Evolutionary conservation across 2,329 filamentous ascomycete genomes (phyloP), one percentile per base, ranked within the genome.

Genomic region (Fusarium duplospermum): DNA sequence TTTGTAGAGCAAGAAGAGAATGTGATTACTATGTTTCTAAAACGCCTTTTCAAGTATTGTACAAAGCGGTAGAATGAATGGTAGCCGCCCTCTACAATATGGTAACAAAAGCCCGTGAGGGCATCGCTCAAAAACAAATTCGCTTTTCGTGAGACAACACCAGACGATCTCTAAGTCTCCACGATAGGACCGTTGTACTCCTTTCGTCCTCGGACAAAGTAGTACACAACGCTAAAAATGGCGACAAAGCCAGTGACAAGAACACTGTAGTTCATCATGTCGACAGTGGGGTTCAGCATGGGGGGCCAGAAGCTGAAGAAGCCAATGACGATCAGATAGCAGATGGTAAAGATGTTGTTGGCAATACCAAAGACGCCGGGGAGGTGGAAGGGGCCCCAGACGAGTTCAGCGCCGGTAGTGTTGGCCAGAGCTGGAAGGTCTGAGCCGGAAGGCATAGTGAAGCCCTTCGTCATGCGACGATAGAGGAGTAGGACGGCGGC

Each of bases 231-330:
- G 56, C 84, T 86, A 56, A 88, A 86, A 1, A 86, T 74, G 5
- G 85, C 71, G 1, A 85, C 81, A 0, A 77, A 79, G 0, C 81
- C 84, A 18, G 85, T 86, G 0, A 88, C 82, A 3, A 88, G 72
- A 10, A 86, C 78, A 24, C 82, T 85, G 72, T 84, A 89, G 76
- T 89, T 89, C 83, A 87, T 86, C 14, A 80, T 84, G 1, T 79
- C 76, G 0, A 82, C 76, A 0, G 76, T 81, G 4, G 69, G 74
- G 2, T 79, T 62, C 2, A 76, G n/a, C 68, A 77, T 70, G 0
- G 83, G 82, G 1, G 82, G 88, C 86, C 86, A 89, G 56, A 90
- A 87, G 24, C 83, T 86, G 83, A 87, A 91, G 79, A 91, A 90
- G 13, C 88, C 84, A 3, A 90, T 82, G 45, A 90, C 86, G 1